Conservation (phyloP, 2,329 filamentous ascomycete genomes). For the Aspergillus viridinutans region DNA sequence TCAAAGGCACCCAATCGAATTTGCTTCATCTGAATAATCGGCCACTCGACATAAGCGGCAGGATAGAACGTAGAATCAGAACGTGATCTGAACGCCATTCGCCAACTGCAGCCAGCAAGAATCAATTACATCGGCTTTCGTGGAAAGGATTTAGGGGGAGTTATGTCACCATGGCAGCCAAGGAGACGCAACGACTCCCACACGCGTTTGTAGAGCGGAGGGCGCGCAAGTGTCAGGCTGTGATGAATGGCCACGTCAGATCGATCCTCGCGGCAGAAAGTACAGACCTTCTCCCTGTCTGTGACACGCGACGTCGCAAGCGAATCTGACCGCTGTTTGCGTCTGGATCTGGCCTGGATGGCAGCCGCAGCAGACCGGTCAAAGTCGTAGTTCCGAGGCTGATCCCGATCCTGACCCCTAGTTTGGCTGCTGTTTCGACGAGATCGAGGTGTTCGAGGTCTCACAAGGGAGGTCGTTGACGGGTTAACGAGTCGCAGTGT, state of each 20-base stretch:
- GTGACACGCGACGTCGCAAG: constrained; percentile 17
- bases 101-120: neutral
- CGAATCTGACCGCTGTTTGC: constrained; percentile 27
- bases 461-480: constrained; percentile 31
- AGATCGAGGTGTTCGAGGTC: constrained; percentile 19
- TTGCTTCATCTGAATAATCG: neutral
- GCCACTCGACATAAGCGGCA: too few relatives aligned
- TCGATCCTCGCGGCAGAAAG: constrained; percentile 30
- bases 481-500: constrained; percentile 35
- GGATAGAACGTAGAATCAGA: neutral
- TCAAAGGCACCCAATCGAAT: neutral
- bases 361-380: constrained; percentile 35
- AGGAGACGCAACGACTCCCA: constrained; percentile 24
- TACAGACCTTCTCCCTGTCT: constrained; percentile 27
- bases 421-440: constrained; percentile 20
- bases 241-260: constrained; percentile 21
- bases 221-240: constrained; percentile 15
- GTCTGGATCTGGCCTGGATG: constrained; percentile 32
- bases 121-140: constrained; percentile 15
- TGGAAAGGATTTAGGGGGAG: constrained; percentile 7
- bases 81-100: constrained; percentile 8
- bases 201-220: constrained; percentile 20
- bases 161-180: constrained; percentile 20
- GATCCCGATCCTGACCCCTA: neutral
- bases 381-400: constrained; percentile 23